Evolutionary conservation across 371 early-diverging fungal genomes (phyloP).

Genomic region (Phascolomyces articulosus): DNA sequence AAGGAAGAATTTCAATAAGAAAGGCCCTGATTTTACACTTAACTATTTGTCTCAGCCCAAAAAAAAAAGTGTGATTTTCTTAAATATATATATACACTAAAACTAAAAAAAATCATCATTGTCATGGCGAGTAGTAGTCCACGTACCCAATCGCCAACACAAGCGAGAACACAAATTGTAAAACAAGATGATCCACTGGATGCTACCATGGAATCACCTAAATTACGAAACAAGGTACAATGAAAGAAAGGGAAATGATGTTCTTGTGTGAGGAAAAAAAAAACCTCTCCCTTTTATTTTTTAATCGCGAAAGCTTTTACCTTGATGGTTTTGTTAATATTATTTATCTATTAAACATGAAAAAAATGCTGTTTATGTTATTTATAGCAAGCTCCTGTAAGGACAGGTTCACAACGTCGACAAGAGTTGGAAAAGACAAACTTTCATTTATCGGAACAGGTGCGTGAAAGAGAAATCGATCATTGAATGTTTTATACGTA

Average conservation of each 20-base stretch:
- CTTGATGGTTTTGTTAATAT: background rate
- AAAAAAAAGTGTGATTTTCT: too few species aligned
- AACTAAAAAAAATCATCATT: too few species aligned
- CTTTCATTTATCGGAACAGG: slow-evolving; percentile 46
- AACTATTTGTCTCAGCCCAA: too few species aligned
- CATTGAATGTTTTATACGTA: too few species aligned
- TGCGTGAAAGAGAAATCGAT: too few species aligned
- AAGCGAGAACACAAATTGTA: slow-evolving; percentile 4
- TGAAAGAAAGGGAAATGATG: background rate
- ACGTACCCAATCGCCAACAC: slow-evolving; percentile 6
- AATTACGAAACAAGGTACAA: slow-evolving; percentile 11
- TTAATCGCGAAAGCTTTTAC: background rate
- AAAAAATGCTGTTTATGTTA: too few species aligned
- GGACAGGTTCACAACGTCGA: background rate
- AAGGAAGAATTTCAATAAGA: too few species aligned
- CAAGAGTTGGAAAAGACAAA: slow-evolving; percentile 16
- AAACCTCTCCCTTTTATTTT: too few species aligned
- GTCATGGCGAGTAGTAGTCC: too few species aligned
- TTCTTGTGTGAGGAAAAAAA: background rate
- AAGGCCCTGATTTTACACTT: too few species aligned
- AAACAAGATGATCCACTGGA: slow-evolving; percentile 12
- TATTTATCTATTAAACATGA: too few species aligned
- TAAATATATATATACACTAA: too few species aligned
- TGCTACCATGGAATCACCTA: slow-evolving; percentile 2
- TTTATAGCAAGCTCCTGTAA: slow-evolving; percentile 3